These are phyloP conservation scores for Tulasnella sp. DNA, from an alignment of 768 basidiomycete genomes.

Conservation along the genomic window DNA sequence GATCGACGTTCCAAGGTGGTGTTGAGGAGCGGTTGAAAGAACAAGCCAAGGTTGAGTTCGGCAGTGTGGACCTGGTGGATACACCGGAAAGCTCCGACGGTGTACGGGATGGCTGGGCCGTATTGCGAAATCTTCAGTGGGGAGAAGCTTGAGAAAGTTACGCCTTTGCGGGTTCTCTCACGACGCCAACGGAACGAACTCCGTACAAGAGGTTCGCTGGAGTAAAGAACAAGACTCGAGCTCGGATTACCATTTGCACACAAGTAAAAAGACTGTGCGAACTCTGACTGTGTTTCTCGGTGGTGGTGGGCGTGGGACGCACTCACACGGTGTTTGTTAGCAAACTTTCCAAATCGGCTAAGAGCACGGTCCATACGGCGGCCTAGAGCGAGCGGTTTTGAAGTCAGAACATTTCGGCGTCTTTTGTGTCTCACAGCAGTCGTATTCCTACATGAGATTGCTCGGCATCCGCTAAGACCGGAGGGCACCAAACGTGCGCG, in stretches of 20 bases:
- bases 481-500: background rate
- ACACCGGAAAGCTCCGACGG: background rate
- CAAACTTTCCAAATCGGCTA: background rate
- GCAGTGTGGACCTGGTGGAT: background rate
- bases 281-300: background rate
- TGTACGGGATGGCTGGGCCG: background rate
- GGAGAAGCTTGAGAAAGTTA: background rate
- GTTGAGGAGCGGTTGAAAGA: background rate
- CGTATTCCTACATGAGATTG: background rate
- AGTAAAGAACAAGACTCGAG: background rate
- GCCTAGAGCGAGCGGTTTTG: background rate
- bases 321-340: background rate
- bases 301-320: background rate
- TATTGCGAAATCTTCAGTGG: background rate
- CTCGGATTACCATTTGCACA: background rate
- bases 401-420: background rate
- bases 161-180: background rate
- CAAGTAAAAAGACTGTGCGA: background rate
- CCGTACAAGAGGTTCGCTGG: background rate
- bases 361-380: background rate
- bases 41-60: background rate
- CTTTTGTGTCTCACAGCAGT: background rate
- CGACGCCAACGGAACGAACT: background rate
- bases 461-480: background rate
- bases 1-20: background rate